A percentile compares a stretch with the other conserved stretches of the same genome.
These are phyloP conservation scores for Rhodocollybia butyracea DNA, from an alignment of 768 basidiomycete genomes.

Conservation along the genomic window DNA sequence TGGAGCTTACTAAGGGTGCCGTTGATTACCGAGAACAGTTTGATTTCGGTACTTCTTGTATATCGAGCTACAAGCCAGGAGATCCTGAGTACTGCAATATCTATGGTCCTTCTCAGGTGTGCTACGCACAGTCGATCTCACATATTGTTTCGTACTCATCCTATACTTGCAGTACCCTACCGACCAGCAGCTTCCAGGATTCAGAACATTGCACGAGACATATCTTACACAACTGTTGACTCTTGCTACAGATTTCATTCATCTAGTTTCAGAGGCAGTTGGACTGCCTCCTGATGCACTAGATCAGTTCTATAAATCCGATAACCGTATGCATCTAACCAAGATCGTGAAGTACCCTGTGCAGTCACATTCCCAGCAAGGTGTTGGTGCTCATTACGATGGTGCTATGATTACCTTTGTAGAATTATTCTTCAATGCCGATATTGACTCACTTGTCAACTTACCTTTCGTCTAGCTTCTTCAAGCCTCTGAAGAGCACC, in stretches of 20 bases:
- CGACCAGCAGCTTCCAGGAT: conserved; percentile 39
- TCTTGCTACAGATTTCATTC: conserved; percentile 42
- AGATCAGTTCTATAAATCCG: conserved; percentile 36
- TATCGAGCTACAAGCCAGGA: conserved; percentile 25
- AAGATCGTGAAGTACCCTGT: conserved; percentile 50
- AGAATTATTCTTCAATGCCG: neutral
- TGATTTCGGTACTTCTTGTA: conserved; percentile 47
- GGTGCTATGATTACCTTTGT: conserved; percentile 5
- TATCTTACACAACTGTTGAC: conserved; percentile 40
- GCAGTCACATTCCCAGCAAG: conserved; percentile 23
- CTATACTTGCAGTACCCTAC: neutral
- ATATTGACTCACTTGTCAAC: neutral
- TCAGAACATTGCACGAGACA: conserved; percentile 34
- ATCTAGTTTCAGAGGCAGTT: conserved; percentile 45
- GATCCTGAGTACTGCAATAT: conserved; percentile 44
- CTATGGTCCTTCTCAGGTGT: conserved; percentile 51
- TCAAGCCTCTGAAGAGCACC: conserved; percentile 48
- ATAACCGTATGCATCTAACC: conserved; percentile 35
- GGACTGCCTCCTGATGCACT: conserved; percentile 40
- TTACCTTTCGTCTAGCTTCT: conserved; percentile 34
- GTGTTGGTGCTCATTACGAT: conserved; percentile 8
- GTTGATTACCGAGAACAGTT: conserved; percentile 54
- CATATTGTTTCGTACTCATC: neutral
- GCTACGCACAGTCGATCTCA: conserved; percentile 17
- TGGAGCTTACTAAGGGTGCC: conserved; percentile 47